Percentiles rank a stretch among this genome's conserved stretches.
Conservation (phyloP, 805 yeast species). For the Metschnikowia cerradonensis region DNA sequence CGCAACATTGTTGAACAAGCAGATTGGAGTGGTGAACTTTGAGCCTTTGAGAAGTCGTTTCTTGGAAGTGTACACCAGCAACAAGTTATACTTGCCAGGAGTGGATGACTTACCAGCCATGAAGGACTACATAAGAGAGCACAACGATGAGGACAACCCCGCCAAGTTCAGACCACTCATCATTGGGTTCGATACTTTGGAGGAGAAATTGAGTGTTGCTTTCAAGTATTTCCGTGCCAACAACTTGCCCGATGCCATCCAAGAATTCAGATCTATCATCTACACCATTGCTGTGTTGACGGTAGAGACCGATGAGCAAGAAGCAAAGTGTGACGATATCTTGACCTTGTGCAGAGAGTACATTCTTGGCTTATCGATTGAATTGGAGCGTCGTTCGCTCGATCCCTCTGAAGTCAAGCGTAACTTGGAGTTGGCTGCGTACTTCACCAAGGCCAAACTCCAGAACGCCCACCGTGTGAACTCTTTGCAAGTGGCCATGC, state of each 20-base stretch:
- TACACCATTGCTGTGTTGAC: constrained; percentile 69
- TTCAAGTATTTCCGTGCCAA: constrained; percentile 81
- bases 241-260: constrained; percentile 77
- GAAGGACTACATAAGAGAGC: constrained; percentile 62
- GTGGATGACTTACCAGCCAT: constrained; percentile 71
- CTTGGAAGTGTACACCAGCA: constrained; percentile 76
- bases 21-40: constrained; percentile 79
- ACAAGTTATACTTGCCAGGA: constrained; percentile 71
- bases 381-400: constrained; percentile 79
- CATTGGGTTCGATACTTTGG: constrained; percentile 69
- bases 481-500: constrained; percentile 93
- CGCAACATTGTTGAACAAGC: constrained; percentile 85
- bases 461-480: constrained; percentile 79
- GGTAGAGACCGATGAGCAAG: constrained; percentile 72
- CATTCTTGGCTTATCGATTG: constrained; percentile 88
- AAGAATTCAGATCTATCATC: constrained; percentile 71
- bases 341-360: constrained; percentile 80
- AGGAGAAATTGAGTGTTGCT: constrained; percentile 62
- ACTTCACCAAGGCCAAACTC: constrained; percentile 82
- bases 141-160: constrained; percentile 53
- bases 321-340: constrained; percentile 66
- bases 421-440: constrained; percentile 91
- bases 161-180: constrained; percentile 54
- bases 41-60: constrained; percentile 84
- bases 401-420: constrained; percentile 72